phyloP scores from a whole-genome alignment of 2,329 filamentous ascomycete genomes.

The Arthroderma sp. region DNA sequence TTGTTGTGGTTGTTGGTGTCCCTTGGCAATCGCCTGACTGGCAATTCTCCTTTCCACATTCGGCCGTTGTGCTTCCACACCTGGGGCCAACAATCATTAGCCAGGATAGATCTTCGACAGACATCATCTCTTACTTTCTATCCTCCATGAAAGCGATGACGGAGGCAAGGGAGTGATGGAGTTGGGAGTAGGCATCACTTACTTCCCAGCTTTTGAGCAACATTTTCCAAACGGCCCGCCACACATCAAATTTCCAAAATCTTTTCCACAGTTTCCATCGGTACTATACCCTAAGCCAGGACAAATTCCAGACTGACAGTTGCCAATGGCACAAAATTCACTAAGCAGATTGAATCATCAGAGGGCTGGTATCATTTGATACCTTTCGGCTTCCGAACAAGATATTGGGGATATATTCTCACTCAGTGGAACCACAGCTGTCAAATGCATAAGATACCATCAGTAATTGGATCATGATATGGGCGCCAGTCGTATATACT shows the following conservation, averaged over 20 bases:
- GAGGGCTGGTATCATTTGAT: no score
- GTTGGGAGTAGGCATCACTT: not conserved
- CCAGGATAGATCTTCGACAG: not conserved
- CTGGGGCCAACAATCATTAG: not conserved
- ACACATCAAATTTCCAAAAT: constrained; percentile 2
- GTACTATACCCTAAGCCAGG: constrained; percentile 4
- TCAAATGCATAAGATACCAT: no score
- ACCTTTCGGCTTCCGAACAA: no score
- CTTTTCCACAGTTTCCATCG: constrained; percentile 3
- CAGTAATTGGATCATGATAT: no score
- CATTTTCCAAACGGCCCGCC: constrained; percentile 1
- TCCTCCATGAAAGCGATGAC: no score
- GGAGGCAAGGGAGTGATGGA: no score
- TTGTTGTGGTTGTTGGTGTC: not conserved
- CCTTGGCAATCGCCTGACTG: constrained; percentile 1
- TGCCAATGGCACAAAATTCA: constrained; percentile 1
- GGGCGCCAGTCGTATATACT: no score
- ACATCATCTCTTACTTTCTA: no score
- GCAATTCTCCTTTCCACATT: constrained; percentile 1
- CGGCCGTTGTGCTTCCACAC: constrained; percentile 1
- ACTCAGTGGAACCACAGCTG: not conserved
- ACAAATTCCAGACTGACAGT: constrained; percentile 1
- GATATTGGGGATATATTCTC: not conserved
- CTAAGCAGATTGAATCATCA: not conserved
- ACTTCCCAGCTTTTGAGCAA: constrained; percentile 3